Evolutionary conservation across 495 filamentous ascomycete species (phyloP), one percentile per base, ranked within the genome.

Genomic region (Chaetomium cochliodes): DNA sequence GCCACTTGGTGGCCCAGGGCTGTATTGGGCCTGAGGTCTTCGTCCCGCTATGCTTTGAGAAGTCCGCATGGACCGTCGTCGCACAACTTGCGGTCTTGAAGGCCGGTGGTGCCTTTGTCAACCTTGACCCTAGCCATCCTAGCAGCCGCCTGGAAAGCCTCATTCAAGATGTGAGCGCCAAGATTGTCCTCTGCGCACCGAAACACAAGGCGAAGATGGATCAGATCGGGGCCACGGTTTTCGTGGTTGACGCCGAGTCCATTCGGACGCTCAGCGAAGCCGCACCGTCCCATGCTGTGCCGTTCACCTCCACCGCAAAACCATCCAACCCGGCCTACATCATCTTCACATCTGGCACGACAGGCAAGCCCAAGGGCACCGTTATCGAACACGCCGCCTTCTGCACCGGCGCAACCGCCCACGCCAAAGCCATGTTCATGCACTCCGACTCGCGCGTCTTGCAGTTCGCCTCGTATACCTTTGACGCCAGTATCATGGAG

Each of bases 381-480:
- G 64, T 85, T n/a, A 73, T 81, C 7, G 72, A 80, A 22, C 82
- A 84, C 54, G 62, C 64, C 37, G 56, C 72, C 30, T 68, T 84
- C 18, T 70, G 68, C 39, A 59, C 74, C 75, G 20, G 76, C 63
- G 20, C 77, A 0, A 68, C 73, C 15, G 78, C 75, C 2, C 80
- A 84, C 63, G 75, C 74, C 7, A 64, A 69, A 25, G 71, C 72
- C 6, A 67, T 85, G 47, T 65, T 75, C 42, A 74, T 85, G 62
- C 57, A 74, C 20, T 56, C 76, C 0, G 62, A 69, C 3, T 79
- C 81, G 6, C 74, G 84, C 2, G 76, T 81, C 1, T 67, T 89
- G 13, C 86, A 90, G 57, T 90, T 86, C 60, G 81, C 87, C 4
- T 81, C 83, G 26, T 87, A 84, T 66, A 83, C 83, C 0, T 90